Evolutionary conservation across 129 eudicot genomes (phyloP).

Genomic region (Centella asiatica): DNA sequence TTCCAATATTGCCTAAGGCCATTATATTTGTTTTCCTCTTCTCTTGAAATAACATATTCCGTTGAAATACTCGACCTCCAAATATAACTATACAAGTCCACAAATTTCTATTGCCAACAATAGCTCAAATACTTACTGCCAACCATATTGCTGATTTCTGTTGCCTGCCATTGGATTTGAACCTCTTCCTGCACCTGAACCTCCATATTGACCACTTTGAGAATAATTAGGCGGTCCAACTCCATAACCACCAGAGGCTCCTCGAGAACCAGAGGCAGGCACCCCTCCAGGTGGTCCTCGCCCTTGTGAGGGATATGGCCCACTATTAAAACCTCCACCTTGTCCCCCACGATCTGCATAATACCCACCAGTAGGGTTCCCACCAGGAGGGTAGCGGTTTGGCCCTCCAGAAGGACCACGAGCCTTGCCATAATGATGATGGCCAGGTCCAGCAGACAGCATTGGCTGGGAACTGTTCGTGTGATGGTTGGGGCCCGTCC

Average conservation of each 20-base stretch:
- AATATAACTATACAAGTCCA: background rate
- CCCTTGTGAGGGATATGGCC: slow-evolving; percentile 55
- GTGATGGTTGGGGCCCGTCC: slow-evolving; percentile 45
- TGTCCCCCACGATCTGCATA: slow-evolving; percentile 70
- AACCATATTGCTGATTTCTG: slow-evolving; percentile 66
- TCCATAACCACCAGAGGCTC: slow-evolving; percentile 47
- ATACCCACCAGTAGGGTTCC: slow-evolving; percentile 62
- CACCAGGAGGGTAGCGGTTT: slow-evolving; percentile 60
- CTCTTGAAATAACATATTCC: no score
- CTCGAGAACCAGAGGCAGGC: slow-evolving; percentile 41
- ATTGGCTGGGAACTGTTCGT: slow-evolving; percentile 40
- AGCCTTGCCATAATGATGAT: slow-evolving; percentile 55
- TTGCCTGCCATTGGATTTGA: slow-evolving; percentile 45
- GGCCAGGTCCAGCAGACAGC: slow-evolving; percentile 45
- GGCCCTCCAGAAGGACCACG: slow-evolving; percentile 55
- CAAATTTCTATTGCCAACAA: background rate
- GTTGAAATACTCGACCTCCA: background rate
- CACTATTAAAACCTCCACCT: slow-evolving; percentile 45
- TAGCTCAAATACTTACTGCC: slow-evolving; percentile 37
- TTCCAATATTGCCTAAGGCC: no score
- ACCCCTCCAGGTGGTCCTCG: slow-evolving; percentile 48
- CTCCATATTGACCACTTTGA: slow-evolving; percentile 53
- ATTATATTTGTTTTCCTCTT: no score
- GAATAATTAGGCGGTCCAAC: slow-evolving; percentile 49
- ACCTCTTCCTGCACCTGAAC: slow-evolving; percentile 47